These are phyloP conservation scores for Ramaria sp. DNA, from an alignment of 768 basidiomycete species.

Conservation along the genomic window DNA sequence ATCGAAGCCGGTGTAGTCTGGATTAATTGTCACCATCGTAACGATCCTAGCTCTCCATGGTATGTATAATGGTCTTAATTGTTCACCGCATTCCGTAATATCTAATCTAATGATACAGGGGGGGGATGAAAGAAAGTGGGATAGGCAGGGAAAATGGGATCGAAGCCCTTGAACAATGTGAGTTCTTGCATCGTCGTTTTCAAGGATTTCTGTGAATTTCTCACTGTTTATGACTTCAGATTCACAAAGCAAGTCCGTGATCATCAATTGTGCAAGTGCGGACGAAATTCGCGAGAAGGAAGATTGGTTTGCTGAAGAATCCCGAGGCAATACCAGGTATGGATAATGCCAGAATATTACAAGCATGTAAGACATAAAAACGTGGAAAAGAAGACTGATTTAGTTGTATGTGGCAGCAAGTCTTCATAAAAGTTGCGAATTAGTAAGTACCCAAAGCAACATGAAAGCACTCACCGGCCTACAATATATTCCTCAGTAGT, in stretches of 20 bases:
- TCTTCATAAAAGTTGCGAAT: neutral
- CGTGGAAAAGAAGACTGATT: too few species aligned
- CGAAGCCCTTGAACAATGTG: conserved; percentile 73
- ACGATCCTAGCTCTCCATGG: conserved; percentile 87
- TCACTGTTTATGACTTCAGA: conserved; percentile 30
- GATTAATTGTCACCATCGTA: conserved; percentile 85
- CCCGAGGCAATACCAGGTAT: neutral
- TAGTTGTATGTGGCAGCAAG: conserved; percentile 2
- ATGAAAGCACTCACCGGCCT: conserved; percentile 19
- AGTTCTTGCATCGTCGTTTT: conserved; percentile 18
- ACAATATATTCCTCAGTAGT: conserved; percentile 72
- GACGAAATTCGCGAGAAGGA: conserved; percentile 49
- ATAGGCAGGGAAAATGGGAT: conserved; percentile 80
- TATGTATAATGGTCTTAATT: conserved; percentile 22
- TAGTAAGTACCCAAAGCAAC: neutral
- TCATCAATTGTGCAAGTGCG: conserved; percentile 58
- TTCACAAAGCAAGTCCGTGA: conserved; percentile 74
- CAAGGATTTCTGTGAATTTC: neutral
- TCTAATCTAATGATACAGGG: conserved; percentile 34
- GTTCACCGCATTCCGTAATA: neutral
- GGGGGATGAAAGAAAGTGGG: conserved; percentile 85
- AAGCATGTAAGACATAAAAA: too few species aligned
- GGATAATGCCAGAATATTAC: neutral
- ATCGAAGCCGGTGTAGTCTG: conserved; percentile 75
- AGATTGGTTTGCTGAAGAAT: conserved; percentile 41